These are phyloP conservation scores for Mycena alexandri DNA, from an alignment of 768 basidiomycete species.

Conservation along the genomic window DNA sequence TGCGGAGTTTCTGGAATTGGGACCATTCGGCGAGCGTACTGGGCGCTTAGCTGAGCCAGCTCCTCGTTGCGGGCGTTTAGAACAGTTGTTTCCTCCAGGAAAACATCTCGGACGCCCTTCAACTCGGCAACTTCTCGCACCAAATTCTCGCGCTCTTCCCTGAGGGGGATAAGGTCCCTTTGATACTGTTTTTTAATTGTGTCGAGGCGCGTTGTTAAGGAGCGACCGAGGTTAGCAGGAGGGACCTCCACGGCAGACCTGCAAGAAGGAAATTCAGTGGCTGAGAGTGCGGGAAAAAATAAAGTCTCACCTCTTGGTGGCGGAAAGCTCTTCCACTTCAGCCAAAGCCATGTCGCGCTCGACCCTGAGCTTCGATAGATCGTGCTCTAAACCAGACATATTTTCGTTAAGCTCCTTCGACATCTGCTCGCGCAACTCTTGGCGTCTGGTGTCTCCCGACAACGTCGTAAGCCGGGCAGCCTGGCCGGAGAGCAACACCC, in stretches of 20 bases:
- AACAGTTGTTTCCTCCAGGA: constrained; percentile 91
- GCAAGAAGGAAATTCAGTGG: constrained; percentile 41
- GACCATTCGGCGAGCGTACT: constrained; percentile 86
- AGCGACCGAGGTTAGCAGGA: constrained; percentile 67
- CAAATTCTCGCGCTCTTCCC: constrained; percentile 83
- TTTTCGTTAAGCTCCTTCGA: constrained; percentile 83
- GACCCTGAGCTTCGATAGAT: constrained; percentile 87
- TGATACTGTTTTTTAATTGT: constrained; percentile 90
- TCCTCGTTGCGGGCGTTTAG: constrained; percentile 94
- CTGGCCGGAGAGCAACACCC: constrained; percentile 90
- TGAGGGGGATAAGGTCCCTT: constrained; percentile 87
- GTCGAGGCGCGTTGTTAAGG: constrained; percentile 88
- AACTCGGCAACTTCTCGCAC: constrained; percentile 88
- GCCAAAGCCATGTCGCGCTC: constrained; percentile 94
- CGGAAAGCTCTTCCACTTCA: constrained; percentile 91
- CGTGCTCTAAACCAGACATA: constrained; percentile 83
- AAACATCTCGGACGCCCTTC: constrained; percentile 85
- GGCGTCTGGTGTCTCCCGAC: constrained; percentile 80
- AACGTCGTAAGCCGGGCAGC: constrained; percentile 89
- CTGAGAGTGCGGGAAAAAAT: constrained; percentile 20
- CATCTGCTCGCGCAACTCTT: constrained; percentile 83
- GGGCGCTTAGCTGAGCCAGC: constrained; percentile 87
- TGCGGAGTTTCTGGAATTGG: constrained; percentile 52
- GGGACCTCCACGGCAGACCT: constrained; percentile 50
- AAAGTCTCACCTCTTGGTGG: constrained; percentile 72